These are phyloP conservation scores for Trametes meyenii DNA, from an alignment of 768 basidiomycete genomes.

Conservation along the genomic window DNA sequence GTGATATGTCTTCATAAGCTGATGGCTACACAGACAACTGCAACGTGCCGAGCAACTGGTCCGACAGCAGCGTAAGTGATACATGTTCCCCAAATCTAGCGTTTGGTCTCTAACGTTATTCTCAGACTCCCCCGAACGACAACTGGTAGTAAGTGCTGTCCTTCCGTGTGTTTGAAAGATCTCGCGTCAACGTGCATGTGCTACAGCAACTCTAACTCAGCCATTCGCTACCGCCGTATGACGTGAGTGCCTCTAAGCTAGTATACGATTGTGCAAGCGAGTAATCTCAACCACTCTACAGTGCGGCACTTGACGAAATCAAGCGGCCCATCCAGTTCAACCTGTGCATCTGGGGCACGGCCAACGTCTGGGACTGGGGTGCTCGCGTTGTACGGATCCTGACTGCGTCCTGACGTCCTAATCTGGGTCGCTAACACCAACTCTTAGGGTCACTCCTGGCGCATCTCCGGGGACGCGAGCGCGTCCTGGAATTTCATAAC, in stretches of 20 bases:
- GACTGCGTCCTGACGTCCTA: not conserved
- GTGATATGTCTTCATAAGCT: not conserved
- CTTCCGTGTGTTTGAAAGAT: not conserved
- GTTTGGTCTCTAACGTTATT: not conserved
- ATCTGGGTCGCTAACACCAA: not conserved
- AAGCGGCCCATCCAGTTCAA: slow-evolving; percentile 50
- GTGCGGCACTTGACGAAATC: slow-evolving; percentile 48
- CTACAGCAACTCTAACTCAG: slow-evolving; percentile 57
- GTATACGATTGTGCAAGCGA: not conserved
- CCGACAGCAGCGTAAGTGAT: slow-evolving; percentile 41
- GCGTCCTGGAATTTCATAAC: slow-evolving; percentile 54
- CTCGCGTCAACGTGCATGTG: not conserved
- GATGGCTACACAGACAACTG: slow-evolving; percentile 49
- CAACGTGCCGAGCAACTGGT: slow-evolving; percentile 55
- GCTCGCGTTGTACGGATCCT: slow-evolving; percentile 46
- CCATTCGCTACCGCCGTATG: slow-evolving; percentile 59
- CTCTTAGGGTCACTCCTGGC: slow-evolving; percentile 54
- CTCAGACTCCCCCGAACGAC: slow-evolving; percentile 39
- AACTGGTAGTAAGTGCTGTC: slow-evolving; percentile 51
- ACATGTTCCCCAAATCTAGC: not conserved
- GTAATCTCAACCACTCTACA: slow-evolving; percentile 19
- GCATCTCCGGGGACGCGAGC: slow-evolving; percentile 52
- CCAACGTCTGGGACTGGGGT: slow-evolving; percentile 62
- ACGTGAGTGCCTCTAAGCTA: slow-evolving; percentile 38
- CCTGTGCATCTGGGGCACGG: slow-evolving; percentile 59